Base-by-base conservation (phyloP, 768 basidiomycete genomes). In the Mycena belliarum region DNA sequence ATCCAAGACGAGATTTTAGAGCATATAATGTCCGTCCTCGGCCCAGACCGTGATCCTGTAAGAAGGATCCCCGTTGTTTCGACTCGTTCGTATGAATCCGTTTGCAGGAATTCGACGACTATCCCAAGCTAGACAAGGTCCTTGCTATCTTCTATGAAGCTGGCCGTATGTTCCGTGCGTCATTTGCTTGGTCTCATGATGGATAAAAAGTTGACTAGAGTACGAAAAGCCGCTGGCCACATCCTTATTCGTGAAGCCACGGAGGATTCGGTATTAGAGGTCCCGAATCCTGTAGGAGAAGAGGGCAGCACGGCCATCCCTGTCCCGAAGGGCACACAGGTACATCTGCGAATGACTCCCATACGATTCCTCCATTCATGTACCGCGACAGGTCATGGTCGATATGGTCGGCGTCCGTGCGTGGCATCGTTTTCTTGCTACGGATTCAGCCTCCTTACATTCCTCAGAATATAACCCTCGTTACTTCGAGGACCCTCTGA, bases 401-500 rank as follows among this genome's bases (percentile, higher is more conserved):
- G 73, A 75, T 43, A 65, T 70, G 61, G 23, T 72, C 44, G 60
- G 68, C 41, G 46, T 66, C 58, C 63, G 72, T 69, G 29, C 57
- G 68, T 65, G 14, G n/a, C n/a, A 23, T 11, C 9, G 35, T 38
- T 28, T 7, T n/a, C 18, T 6, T n/a, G 12, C 6, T 3, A 10
- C 2, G 4, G 26, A 38, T 1, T 28, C 25, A 5, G 9, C n/a
- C n/a, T 8, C 28, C 26, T 40, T 3, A 37, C n/a, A 20, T 9
- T 70, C 52, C 63, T 64, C 47, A 83, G 81, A 80, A 67, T 76
- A 80, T 64, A 82, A 82, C 55, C 73, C 80, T 3, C 71, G 78
- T 15, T 79, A 81, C 62, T 82, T 79, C 56, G 73, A 79, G 2
- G 73, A 80, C 11, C 81, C 82, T 1, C 67, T 76, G n/a, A 67